Evolutionary conservation across 75 land plant genomes (phyloP), one percentile per base, ranked within the genome.

Genomic region (Isoetes taiwanensis): DNA sequence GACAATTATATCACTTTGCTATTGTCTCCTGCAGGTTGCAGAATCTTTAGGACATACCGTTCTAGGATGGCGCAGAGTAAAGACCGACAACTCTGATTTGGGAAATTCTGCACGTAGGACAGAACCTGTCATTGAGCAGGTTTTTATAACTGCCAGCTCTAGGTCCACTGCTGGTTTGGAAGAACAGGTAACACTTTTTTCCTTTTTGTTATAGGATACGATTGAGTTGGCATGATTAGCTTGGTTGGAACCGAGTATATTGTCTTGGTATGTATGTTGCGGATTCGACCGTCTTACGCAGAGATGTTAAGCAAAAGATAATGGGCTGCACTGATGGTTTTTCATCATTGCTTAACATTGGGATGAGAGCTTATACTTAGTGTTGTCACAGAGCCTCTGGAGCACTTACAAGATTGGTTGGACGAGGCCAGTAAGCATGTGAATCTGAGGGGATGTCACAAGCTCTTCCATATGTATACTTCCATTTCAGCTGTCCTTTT

Each of bases 71-170:
- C 82, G 99, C 2, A 32, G 52, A 32, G 91, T 94, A 12, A 82
- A 78, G 28, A 89, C 91, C 17, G 80, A 94, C 53, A 94, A 94
- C 28, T 20, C 82, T 27, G 99, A 72, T 28, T 67, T 94, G 52
- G 99, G 99, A 8, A 71, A 85, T 27, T 74, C 97, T 52, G 99
- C 96, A 23, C 29, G 82, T 52, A 63, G 73, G 59, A 94, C 99
- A 28, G 99, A 94, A 56, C 99, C 99, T 30, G 76, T 94, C 42
- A 63, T 94, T 65, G 99, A 90, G 34, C 99, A 94, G 63, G 85
- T 89, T 1, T 82, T 94, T 63, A 70, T 94, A n/a, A 72, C 91
- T 0, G 56, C 75, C 25, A 71, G 76, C 56, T 30, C 79, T 9
- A 62, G 64, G 39, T 94, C 97, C 11, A 57, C 62, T 38, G 78